Evolutionary conservation across 2,329 filamentous ascomycete genomes (phyloP), one percentile per base, ranked within the genome.

Genomic region (Fusarium mundagurra): DNA sequence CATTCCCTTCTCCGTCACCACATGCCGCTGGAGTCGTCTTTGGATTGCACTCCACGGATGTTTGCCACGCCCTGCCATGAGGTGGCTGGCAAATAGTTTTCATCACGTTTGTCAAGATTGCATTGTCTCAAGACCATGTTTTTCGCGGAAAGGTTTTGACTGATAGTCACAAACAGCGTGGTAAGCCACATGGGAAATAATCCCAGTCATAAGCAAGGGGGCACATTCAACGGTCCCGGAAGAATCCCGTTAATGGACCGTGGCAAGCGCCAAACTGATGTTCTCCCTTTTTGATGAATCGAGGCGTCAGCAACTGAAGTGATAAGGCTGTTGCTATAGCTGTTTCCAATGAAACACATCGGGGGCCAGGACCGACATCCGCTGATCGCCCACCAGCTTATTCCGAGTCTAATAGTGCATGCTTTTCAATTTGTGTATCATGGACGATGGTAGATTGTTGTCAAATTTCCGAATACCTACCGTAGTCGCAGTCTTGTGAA

Each of bases 51-150:
- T 72, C 64, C 59, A 50, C 47, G 43, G 22, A 33, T 39, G n/a
- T 43, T 54, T 68, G 33, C 22, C 57, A 74, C 53, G 44, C 60
- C 68, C 47, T 72, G 57, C 72, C 72, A 74, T 74, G 71, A 74
- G 71, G 72, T 72, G 68, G 72, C 60, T 65, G 67, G 57, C 57
- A 43, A 48, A 34, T 22, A 39, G 58, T 58, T 24, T 38, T 16
- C 38, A 38, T 64, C 48, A 27, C 43, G 51, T n/a, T 47, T 48
- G 59, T 70, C 60, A 51, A 70, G 55, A 67, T 54, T 58, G 67
- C 41, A 38, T 61, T 74, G 72, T 74, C 68, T 74, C 67, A 65
- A 44, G 45, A 31, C 67, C 72, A 74, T 72, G 71, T 67, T 74
- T 74, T 66, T 61, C 39, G 31, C 31, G 39, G 58, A 50, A 47